phyloP scores from a whole-genome alignment of 495 filamentous ascomycete genomes.

The Neurospora tetrasperma region DNA sequence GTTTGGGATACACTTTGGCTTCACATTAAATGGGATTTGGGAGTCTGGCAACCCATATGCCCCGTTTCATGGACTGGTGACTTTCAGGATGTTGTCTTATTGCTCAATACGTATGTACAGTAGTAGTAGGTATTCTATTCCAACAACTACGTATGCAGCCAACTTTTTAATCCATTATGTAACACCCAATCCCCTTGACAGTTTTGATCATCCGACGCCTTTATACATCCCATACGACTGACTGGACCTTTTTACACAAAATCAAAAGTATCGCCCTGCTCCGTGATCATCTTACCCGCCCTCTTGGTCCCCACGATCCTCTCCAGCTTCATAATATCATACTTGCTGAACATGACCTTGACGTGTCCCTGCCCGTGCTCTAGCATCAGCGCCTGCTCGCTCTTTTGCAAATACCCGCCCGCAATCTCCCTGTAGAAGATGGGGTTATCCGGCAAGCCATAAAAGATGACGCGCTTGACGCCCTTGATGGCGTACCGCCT shows the following conservation, averaged over 20 bases:
- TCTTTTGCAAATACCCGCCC: constrained; percentile 52
- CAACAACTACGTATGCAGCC: neutral
- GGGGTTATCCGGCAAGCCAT: constrained; percentile 80
- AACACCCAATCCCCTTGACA: neutral
- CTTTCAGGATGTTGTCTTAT: neutral
- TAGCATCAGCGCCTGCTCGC: constrained; percentile 41
- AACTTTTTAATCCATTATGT: neutral
- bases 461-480: constrained; percentile 71
- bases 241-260: constrained; percentile 34
- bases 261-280: constrained; percentile 83
- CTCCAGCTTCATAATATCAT: constrained; percentile 82
- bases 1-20: neutral
- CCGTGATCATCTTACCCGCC: constrained; percentile 64
- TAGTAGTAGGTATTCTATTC: neutral
- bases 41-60: neutral
- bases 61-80: neutral
- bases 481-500: constrained; percentile 70
- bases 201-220: neutral
- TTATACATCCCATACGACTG: neutral
- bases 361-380: constrained; percentile 46
- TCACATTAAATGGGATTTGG: neutral
- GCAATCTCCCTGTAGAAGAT: constrained; percentile 82
- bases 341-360: constrained; percentile 70
- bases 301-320: constrained; percentile 73
- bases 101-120: neutral